Percentiles rank a stretch among this genome's conserved stretches.
Conservation (phyloP, 2,329 filamentous ascomycete genomes). For the Graphilbum sp. region DNA sequence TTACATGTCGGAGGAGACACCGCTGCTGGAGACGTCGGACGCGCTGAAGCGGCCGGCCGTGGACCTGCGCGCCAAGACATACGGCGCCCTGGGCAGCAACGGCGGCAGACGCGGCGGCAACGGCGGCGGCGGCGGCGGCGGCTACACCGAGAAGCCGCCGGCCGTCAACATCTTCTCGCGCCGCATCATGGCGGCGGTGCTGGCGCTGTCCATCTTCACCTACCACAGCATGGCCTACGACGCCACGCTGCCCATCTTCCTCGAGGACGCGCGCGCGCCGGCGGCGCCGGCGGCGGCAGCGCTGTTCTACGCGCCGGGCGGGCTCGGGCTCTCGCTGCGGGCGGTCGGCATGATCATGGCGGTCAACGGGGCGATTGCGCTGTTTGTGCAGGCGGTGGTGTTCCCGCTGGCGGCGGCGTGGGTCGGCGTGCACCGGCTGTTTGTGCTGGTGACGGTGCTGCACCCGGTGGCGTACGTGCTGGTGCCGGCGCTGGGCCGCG, state of each 20-base stretch:
- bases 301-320: constrained; percentile 42
- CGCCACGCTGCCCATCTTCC: constrained; percentile 79
- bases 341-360: constrained; percentile 40
- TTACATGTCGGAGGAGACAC: constrained; percentile 49
- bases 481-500: constrained; percentile 39
- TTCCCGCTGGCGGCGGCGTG: constrained; percentile 43
- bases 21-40: constrained; percentile 59
- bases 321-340: constrained; percentile 44
- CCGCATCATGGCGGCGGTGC: constrained; percentile 56
- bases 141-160: constrained; percentile 1
- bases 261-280: constrained; percentile 54
- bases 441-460: constrained; percentile 39
- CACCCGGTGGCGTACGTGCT: constrained; percentile 45
- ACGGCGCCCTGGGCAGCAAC: constrained; percentile 47
- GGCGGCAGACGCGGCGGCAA: background rate
- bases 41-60: constrained; percentile 56
- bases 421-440: constrained; percentile 42
- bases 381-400: constrained; percentile 56
- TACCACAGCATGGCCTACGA: constrained; percentile 95
- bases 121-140: background rate
- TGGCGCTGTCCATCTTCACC: constrained; percentile 79
- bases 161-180: constrained; percentile 30
- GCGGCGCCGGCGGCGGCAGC: constrained; percentile 12
- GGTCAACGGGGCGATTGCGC: constrained; percentile 47
- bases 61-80: constrained; percentile 61